Evolutionary conservation across 108 stramenopile species (phyloP), one percentile per base, ranked within the genome.

Genomic region (Pseudonitzschia delicatissima): DNA sequence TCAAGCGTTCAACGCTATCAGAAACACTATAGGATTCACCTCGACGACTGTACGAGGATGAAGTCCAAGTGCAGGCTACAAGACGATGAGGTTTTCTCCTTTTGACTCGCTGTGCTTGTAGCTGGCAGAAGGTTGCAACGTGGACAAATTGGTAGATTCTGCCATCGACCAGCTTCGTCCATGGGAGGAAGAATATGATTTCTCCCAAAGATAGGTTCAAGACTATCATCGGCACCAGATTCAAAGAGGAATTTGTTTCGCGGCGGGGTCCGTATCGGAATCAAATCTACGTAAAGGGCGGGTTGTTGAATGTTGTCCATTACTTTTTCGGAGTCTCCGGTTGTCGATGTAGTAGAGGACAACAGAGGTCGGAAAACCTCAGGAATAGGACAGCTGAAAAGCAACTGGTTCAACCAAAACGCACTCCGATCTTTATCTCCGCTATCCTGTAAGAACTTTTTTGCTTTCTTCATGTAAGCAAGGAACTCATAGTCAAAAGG

Each of bases 111-210:
- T 1, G 1, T 23, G 5, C 2, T 23, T 34, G 47, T 1, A 4
- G 21, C 21, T 1, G 2, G 17, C 23, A 17, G 3, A 1, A 18
- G 20, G 17, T 33, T 9, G 3, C 29, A 12, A 32, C 66, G 45
- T 31, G 47, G 72, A 48, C 91, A 92, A 29, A 92, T 64, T 21
- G 91, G 87, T 32, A 92, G 59, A 69, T 92, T 92, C 50, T 76
- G 77, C 84, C 81, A 92, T 36, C 90, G 78, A 31, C 91, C 91
- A 73, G 86, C 87, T 25, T 82, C 86, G 55, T 87, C 84, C 27
- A 80, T 63, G 0, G 26, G 33, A 8, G 91, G 91, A 23, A 92
- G 44, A 48, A 80, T 64, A 66, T 87, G 69, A 2, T 71, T 17
- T 15, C 69, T 34, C 42, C 86, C 88, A 78, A 81, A 88, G 31